Evolutionary conservation across 1,284 basidiomycete genomes (phyloP).

Genomic region (Sanghuangporus sanghuang): DNA sequence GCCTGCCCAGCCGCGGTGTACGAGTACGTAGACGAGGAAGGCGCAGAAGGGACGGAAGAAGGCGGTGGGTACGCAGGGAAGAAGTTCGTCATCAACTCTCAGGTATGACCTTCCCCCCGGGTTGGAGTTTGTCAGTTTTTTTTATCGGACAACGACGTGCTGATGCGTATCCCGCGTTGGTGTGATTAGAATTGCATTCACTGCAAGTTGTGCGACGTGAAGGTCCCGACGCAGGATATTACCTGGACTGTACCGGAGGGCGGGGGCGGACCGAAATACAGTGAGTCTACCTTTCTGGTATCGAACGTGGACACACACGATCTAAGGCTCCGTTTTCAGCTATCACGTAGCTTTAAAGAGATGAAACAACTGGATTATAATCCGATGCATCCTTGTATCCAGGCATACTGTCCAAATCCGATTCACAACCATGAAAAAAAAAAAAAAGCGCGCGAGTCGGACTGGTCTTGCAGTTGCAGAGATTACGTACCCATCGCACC

Average conservation of each 20-base stretch:
- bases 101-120: too few species aligned
- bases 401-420: too few species aligned
- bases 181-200: constrained; percentile 74
- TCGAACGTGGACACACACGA: not conserved
- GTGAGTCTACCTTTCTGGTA: constrained; percentile 33
- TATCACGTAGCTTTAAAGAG: not conserved
- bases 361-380: not conserved
- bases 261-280: constrained; percentile 91
- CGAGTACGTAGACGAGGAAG: constrained; percentile 78
- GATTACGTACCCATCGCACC: too few species aligned
- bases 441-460: too few species aligned
- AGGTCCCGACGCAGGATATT: constrained; percentile 90
- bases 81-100: constrained; percentile 95
- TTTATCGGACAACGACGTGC: too few species aligned
- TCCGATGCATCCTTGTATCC: too few species aligned
- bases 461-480: too few species aligned
- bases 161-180: too few species aligned
- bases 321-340: not conserved
- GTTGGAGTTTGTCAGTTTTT: too few species aligned
- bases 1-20: constrained; percentile 97
- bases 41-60: constrained; percentile 41
- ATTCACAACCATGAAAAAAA: too few species aligned
- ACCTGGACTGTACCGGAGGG: constrained; percentile 94
- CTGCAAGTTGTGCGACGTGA: constrained; percentile 93
- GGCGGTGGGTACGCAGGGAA: constrained; percentile 70